Percentiles rank a stretch among this genome's conserved stretches.
phyloP scores from a whole-genome alignment of 805 yeast genomes.

The Maudiozyma serrabonitensis region DNA sequence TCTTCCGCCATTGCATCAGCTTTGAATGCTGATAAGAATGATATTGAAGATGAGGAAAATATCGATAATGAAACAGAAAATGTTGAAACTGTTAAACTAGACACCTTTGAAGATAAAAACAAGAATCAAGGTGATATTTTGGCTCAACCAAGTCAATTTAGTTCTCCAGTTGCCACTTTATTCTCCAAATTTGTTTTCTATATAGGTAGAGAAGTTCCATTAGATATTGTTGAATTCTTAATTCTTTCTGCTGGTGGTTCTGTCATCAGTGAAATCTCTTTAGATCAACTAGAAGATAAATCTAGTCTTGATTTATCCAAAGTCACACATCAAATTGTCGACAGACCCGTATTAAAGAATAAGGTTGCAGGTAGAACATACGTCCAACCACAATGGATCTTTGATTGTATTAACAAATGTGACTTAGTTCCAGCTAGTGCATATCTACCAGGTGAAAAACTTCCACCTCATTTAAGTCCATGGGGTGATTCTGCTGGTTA shows the following conservation, averaged over 20 bases:
- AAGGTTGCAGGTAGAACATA: conserved; percentile 89
- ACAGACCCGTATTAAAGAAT: conserved; percentile 71
- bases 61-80: conserved; percentile 30
- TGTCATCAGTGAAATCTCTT: conserved; percentile 74
- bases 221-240: conserved; percentile 82
- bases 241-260: conserved; percentile 81
- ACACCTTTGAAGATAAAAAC: conserved; percentile 56
- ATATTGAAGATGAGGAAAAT: conserved; percentile 26
- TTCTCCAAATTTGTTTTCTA: conserved; percentile 71
- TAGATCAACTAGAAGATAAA: conserved; percentile 54
- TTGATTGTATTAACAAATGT: conserved; percentile 78
- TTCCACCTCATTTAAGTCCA: conserved; percentile 96
- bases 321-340: conserved; percentile 89
- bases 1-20: conserved; percentile 47
- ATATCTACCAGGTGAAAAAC: conserved; percentile 88
- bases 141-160: conserved; percentile 56
- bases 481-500: conserved; percentile 96
- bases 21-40: conserved; percentile 33
- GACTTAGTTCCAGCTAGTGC: conserved; percentile 64
- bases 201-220: conserved; percentile 91
- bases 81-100: conserved; percentile 46
- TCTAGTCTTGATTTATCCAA: conserved; percentile 47
- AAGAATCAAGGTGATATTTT: conserved; percentile 59
- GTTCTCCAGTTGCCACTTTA: conserved; percentile 52
- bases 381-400: conserved; percentile 96